A percentile compares a stretch with the other conserved stretches of the same genome.
These are phyloP conservation scores for Mesotaenium endlicherianum DNA, from an alignment of 139 green algal species.

Conservation along the genomic window DNA sequence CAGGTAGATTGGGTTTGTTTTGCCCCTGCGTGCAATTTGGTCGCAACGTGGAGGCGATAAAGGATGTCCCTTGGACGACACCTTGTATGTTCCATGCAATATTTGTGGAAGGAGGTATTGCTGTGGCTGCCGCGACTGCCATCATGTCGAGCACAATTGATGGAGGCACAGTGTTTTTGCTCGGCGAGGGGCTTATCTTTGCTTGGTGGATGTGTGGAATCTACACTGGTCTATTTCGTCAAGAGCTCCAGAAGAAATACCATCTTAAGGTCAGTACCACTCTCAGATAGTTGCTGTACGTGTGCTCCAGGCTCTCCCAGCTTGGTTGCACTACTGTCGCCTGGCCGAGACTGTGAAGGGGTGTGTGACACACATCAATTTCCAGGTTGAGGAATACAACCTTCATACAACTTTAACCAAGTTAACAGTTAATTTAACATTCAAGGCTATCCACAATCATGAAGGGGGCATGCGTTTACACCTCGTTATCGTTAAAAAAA, in stretches of 20 bases:
- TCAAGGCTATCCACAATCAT: too few relatives aligned
- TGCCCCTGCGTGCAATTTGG: constrained; percentile 47
- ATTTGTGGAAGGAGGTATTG: constrained; percentile 37
- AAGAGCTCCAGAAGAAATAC: constrained; percentile 49
- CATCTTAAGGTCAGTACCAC: constrained; percentile 24
- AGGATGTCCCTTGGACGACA: constrained; percentile 37
- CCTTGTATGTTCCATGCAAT: constrained; percentile 37
- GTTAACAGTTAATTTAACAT: too few relatives aligned
- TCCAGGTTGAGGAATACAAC: too few relatives aligned
- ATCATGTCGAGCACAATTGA: constrained; percentile 16
- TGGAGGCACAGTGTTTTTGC: constrained; percentile 6
- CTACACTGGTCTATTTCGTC: constrained; percentile 39
- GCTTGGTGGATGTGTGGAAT: constrained; percentile 51
- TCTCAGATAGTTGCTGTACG: too few relatives aligned
- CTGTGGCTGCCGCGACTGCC: background rate
- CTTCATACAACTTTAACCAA: too few relatives aligned
- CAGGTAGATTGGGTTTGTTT: constrained; percentile 29
- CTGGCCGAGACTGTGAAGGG: too few relatives aligned
- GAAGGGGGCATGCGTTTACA: too few relatives aligned
- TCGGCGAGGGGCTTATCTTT: constrained; percentile 40
- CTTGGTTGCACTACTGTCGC: too few relatives aligned
- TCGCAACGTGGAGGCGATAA: constrained; percentile 37
- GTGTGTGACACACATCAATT: too few relatives aligned
- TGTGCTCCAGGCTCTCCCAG: too few relatives aligned
- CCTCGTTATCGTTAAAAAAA: too few relatives aligned